These are phyloP conservation scores for Citrus hindsii DNA, from an alignment of 345 rosid genomes.

Conservation along the genomic window DNA sequence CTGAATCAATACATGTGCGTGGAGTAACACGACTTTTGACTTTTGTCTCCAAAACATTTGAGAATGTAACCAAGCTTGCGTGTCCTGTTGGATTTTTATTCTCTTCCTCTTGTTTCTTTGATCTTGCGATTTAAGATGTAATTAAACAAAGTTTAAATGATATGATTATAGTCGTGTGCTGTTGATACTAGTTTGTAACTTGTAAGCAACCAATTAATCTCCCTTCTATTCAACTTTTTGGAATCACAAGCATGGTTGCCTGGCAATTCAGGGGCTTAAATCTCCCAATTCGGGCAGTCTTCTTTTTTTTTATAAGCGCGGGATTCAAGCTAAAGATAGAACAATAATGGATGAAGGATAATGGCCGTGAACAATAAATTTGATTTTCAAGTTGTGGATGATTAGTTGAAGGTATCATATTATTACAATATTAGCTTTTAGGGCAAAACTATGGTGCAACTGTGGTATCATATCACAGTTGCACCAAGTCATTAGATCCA, in stretches of 20 bases:
- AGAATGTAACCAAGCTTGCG: neutral
- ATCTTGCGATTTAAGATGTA: neutral
- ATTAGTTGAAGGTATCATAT: no score
- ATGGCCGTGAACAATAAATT: neutral
- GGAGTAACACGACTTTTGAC: neutral
- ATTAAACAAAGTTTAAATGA: neutral
- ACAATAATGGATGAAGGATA: neutral
- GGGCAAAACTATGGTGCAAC: no score
- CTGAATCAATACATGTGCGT: neutral
- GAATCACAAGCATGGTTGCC: neutral
- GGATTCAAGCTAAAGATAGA: neutral
- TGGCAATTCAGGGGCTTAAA: no score
- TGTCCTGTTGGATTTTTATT: neutral
- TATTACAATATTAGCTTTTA: neutral
- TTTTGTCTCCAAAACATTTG: neutral
- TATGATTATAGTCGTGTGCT: no score
- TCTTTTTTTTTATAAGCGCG: neutral
- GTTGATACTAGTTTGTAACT: neutral
- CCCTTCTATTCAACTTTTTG: no score
- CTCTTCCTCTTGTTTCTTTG: neutral
- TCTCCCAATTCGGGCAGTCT: neutral
- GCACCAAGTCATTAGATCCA: no score
- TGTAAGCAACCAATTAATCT: neutral
- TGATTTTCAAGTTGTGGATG: neutral
- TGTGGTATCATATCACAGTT: no score